phyloP scores from a whole-genome alignment of 768 basidiomycete species.

The Boletus tomentosulus region DNA sequence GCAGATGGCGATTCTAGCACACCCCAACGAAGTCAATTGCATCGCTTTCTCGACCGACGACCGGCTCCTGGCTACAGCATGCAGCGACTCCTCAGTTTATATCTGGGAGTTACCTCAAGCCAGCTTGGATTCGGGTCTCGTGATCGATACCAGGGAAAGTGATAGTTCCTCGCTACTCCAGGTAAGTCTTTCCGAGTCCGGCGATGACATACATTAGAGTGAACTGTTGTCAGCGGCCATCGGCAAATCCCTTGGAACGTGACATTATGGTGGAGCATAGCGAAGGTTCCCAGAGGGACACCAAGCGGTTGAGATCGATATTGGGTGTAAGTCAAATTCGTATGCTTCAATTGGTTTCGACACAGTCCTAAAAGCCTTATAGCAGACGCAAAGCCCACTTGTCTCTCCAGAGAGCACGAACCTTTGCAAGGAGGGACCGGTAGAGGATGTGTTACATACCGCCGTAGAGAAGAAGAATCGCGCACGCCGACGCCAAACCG shows the following conservation, averaged over 20 bases:
- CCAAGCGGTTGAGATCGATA: constrained; percentile 10
- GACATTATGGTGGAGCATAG: constrained; percentile 1
- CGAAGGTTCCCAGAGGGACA: neutral
- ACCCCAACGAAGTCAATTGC: constrained; percentile 27
- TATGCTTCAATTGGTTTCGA: neutral
- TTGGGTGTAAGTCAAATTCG: constrained; percentile 13
- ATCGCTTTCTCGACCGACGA: constrained; percentile 30
- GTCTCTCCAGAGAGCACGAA: constrained; percentile 4
- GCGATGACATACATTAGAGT: constrained; percentile 1
- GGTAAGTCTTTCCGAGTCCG: constrained; percentile 14
- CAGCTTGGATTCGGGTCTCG: constrained; percentile 28
- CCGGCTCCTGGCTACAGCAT: constrained; percentile 29
- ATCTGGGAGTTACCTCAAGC: constrained; percentile 30
- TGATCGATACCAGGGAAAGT: constrained; percentile 16
- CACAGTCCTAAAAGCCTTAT: constrained; percentile 4
- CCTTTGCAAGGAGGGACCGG: constrained; percentile 2
- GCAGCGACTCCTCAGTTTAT: constrained; percentile 27
- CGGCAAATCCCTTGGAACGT: neutral
- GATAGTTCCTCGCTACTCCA: constrained; percentile 24
- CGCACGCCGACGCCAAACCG: neutral
- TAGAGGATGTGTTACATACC: constrained; percentile 7
- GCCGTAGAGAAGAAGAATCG: constrained; percentile 1
- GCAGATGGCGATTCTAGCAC: constrained; percentile 19
- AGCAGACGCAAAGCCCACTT: constrained; percentile 8
- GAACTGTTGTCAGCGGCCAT: constrained; percentile 11